A percentile compares a stretch with the other conserved stretches of the same genome.
Evolutionary conservation across 2,329 filamentous ascomycete species (phyloP).

Genomic region (Verticillium dahliae): DNA sequence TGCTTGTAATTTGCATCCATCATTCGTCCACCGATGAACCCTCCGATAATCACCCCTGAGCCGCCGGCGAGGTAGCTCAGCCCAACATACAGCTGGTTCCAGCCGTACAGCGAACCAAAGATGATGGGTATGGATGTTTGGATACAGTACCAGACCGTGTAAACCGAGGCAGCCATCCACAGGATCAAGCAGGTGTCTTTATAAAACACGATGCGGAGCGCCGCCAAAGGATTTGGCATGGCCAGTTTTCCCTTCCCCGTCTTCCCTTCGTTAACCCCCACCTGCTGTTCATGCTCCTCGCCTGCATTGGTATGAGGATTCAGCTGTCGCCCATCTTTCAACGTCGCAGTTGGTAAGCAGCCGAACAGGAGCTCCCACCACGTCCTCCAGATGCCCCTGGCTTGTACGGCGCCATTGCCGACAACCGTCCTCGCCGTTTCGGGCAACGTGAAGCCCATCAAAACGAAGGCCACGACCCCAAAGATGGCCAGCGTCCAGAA

Average conservation of each 20-base stretch:
- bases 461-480: conserved; percentile 26
- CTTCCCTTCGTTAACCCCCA: neutral
- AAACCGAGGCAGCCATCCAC: neutral
- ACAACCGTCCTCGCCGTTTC: conserved; percentile 36
- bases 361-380: neutral
- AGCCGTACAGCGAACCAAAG: neutral
- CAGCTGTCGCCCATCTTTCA: neutral
- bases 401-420: conserved; percentile 26
- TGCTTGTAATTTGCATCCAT: neutral
- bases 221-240: neutral
- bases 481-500: conserved; percentile 43
- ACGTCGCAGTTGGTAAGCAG: no score
- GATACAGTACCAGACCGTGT: neutral
- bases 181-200: neutral
- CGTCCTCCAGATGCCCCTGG: neutral
- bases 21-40: neutral
- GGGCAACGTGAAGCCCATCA: conserved; percentile 36
- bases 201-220: neutral
- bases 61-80: neutral
- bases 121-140: neutral
- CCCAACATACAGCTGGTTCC: neutral
- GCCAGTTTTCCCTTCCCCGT: neutral
- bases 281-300: neutral
- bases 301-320: neutral
- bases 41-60: neutral